These are phyloP conservation scores for Geotrichum candidum DNA, from an alignment of 1,139 yeast genomes.

Conservation along the genomic window DNA sequence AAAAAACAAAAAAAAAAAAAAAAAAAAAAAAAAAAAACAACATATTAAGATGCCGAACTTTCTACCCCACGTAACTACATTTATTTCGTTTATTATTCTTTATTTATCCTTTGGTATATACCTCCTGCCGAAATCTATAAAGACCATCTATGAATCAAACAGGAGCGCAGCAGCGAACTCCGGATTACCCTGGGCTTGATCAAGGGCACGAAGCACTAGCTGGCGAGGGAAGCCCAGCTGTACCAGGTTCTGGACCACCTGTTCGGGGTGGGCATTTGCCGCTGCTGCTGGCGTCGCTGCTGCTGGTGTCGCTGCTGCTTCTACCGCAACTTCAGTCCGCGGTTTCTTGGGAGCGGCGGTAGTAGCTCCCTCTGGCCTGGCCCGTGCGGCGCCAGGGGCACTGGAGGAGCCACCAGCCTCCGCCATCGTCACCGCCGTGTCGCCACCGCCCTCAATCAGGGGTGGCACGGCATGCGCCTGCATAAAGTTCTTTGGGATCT, in stretches of 20 bases:
- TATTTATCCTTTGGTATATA: neutral
- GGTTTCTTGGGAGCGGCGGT: slow-evolving; percentile 18
- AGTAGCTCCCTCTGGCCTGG: neutral
- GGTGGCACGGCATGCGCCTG: slow-evolving; percentile 12
- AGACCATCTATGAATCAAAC: slow-evolving; percentile 37
- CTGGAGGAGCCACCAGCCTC: neutral
- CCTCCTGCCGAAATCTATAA: neutral
- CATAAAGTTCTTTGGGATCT: slow-evolving; percentile 46
- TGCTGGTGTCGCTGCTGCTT: slow-evolving; percentile 19
- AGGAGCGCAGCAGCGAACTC: slow-evolving; percentile 80
- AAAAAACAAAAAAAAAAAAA: neutral
- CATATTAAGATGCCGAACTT: neutral
- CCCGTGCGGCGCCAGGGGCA: neutral
- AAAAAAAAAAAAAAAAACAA: neutral
- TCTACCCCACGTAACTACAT: slow-evolving; percentile 1
- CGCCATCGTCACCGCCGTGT: neutral
- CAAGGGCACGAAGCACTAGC: slow-evolving; percentile 62
- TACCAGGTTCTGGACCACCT: slow-evolving; percentile 49
- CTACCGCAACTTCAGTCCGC: slow-evolving; percentile 18
- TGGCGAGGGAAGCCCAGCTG: slow-evolving; percentile 64
- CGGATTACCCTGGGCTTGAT: slow-evolving; percentile 64
- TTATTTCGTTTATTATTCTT: too few relatives aligned
- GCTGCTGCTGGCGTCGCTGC: slow-evolving; percentile 19
- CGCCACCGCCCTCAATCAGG: neutral
- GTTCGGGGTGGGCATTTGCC: slow-evolving; percentile 36